These are phyloP conservation scores for Nevesoporus exiguus DNA, from an alignment of 768 basidiomycete genomes.

Conservation along the genomic window DNA sequence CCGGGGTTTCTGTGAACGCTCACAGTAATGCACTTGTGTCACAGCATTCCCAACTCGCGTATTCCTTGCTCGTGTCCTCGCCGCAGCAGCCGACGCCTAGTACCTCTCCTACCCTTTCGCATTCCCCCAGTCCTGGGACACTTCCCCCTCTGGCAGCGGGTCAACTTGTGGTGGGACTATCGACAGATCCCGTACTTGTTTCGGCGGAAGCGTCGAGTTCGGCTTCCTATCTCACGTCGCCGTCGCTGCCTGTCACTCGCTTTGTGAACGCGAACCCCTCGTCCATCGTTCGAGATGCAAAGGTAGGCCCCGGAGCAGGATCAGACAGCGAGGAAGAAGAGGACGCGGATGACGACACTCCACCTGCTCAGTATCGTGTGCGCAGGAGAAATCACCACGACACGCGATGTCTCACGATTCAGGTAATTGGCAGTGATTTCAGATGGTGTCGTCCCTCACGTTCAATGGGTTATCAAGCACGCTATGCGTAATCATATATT, in stretches of 20 bases:
- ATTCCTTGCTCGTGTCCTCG: conserved; percentile 1
- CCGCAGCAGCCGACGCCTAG: conserved; percentile 31
- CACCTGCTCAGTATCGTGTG: conserved; percentile 30
- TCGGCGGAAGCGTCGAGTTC: conserved; percentile 10
- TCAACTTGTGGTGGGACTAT: conserved; percentile 12
- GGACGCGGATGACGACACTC: conserved; percentile 35
- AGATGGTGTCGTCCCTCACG: conserved; percentile 1
- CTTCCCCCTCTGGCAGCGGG: conserved; percentile 12
- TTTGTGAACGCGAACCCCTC: conserved; percentile 20
- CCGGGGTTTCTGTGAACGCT: neutral
- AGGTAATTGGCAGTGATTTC: conserved; percentile 39
- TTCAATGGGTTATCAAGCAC: conserved; percentile 40
- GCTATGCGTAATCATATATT: conserved; percentile 70
- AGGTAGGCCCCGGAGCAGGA: conserved; percentile 32
- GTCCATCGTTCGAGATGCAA: conserved; percentile 14
- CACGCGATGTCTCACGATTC: conserved; percentile 61
- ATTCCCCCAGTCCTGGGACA: conserved; percentile 28
- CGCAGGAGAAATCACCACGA: conserved; percentile 62
- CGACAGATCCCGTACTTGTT: too few species aligned
- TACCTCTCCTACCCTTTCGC: conserved; percentile 28
- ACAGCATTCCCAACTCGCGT: conserved; percentile 10
- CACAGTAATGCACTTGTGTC: neutral
- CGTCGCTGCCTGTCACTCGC: conserved; percentile 14
- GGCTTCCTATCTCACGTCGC: conserved; percentile 11
- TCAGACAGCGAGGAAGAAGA: conserved; percentile 38